Conservation (phyloP, 768 basidiomycete genomes). For the Amanita phalloides region DNA sequence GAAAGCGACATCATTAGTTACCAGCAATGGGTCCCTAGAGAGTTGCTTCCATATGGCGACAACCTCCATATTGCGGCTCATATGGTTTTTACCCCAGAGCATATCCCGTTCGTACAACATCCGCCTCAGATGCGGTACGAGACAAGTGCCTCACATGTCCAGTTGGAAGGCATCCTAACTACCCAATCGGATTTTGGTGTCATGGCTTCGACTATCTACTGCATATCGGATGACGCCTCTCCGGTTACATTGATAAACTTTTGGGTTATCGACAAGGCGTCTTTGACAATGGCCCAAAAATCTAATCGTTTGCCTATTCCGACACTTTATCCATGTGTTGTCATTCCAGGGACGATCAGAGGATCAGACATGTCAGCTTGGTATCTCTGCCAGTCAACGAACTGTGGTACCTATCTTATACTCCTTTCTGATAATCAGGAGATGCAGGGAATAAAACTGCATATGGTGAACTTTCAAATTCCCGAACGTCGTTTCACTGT, state of each 20-base stretch:
- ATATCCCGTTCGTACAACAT: background rate
- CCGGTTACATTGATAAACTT: background rate
- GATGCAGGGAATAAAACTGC: background rate
- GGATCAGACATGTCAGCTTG: background rate
- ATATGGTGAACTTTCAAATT: background rate
- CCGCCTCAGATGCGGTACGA: background rate
- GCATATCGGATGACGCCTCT: background rate
- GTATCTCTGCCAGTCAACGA: conserved; percentile 2
- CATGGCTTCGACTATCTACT: conserved; percentile 2
- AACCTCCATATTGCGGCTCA: background rate
- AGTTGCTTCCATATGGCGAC: background rate
- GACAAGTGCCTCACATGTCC: background rate
- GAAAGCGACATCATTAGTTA: background rate
- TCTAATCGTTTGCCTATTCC: background rate
- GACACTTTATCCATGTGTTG: background rate
- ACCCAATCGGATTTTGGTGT: background rate
- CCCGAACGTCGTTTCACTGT: conserved; percentile 2
- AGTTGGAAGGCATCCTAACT: conserved; percentile 1
- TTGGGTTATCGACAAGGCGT: conserved; percentile 2
- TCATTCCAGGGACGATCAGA: background rate
- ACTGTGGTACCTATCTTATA: background rate
- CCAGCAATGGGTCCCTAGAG: conserved; percentile 4
- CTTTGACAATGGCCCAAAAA: background rate
- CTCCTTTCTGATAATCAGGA: background rate
- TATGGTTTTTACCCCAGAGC: background rate